Evolutionary conservation across 2,329 filamentous ascomycete genomes (phyloP).

Genomic region (Nemania diffusa): DNA sequence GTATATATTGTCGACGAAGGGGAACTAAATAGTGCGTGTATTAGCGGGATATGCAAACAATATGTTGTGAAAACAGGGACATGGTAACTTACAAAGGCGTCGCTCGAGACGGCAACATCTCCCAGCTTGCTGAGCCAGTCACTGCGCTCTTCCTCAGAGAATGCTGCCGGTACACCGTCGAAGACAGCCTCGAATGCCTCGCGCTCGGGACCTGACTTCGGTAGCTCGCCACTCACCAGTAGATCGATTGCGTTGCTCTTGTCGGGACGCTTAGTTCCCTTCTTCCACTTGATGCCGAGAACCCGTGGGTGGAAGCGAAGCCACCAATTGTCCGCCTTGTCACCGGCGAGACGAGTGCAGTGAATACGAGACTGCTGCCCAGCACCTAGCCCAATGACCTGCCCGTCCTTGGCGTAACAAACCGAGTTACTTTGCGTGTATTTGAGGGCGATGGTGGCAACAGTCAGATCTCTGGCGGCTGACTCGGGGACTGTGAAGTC

Average conservation of each 20-base stretch:
- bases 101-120: slow-evolving; percentile 87
- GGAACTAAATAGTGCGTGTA: slow-evolving; percentile 73
- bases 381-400: slow-evolving; percentile 92
- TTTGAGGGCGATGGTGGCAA: slow-evolving; percentile 96
- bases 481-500: slow-evolving; percentile 79
- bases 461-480: slow-evolving; percentile 88
- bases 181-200: slow-evolving; percentile 90
- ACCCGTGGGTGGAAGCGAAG: slow-evolving; percentile 95
- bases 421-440: slow-evolving; percentile 99
- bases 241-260: slow-evolving; percentile 99
- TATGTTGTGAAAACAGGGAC: not conserved
- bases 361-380: slow-evolving; percentile 98
- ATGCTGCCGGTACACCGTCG: slow-evolving; percentile 84
- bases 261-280: slow-evolving; percentile 93
- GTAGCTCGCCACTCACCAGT: slow-evolving; percentile 89
- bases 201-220: slow-evolving; percentile 83
- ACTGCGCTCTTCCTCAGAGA: slow-evolving; percentile 84
- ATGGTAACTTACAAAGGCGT: slow-evolving; percentile 84
- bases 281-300: slow-evolving; percentile 93
- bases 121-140: slow-evolving; percentile 86
- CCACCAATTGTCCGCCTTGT: slow-evolving; percentile 99
- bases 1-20: slow-evolving; percentile 98
- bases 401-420: slow-evolving; percentile 94
- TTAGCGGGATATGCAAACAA: slow-evolving; percentile 3
- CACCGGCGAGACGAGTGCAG: slow-evolving; percentile 95